Conservation (phyloP, 768 basidiomycete species). For the Boletus eberwhitei region DNA sequence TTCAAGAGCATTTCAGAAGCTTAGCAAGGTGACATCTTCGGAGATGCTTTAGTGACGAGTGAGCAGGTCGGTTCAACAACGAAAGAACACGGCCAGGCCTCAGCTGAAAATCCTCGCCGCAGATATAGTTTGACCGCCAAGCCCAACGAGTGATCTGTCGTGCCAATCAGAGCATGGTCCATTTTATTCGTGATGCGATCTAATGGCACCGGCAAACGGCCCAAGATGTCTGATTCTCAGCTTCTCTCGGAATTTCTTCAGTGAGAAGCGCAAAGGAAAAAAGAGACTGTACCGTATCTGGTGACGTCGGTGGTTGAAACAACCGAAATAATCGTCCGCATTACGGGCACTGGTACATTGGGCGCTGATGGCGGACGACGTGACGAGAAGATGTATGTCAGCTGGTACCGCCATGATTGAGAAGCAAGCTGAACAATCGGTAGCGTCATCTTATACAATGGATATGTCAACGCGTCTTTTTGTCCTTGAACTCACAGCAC, state of each 20-base stretch:
- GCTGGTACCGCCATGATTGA: not conserved
- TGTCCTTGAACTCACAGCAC: not conserved
- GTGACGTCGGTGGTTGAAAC: not conserved
- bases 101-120: not conserved
- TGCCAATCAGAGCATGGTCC: not conserved
- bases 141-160: not conserved
- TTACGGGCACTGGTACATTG: not conserved
- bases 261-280: too few species aligned
- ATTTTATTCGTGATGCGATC: not conserved
- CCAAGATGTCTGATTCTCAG: not conserved
- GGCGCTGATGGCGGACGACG: not conserved
- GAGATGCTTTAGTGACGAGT: not conserved
- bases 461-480: not conserved
- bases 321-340: not conserved
- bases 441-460: not conserved
- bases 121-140: too few species aligned
- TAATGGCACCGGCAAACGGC: not conserved
- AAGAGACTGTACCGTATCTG: not conserved
- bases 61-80: not conserved
- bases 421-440: not conserved
- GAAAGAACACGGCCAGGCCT: not conserved
- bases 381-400: not conserved
- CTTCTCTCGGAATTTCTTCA: not conserved
- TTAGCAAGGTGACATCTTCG: too few species aligned
- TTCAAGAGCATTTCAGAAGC: not conserved